Evolutionary conservation across 176 grass and related monocot genomes (phyloP), one percentile per base, ranked within the genome.

Genomic region (Rhipidocladum racemiflorum): DNA sequence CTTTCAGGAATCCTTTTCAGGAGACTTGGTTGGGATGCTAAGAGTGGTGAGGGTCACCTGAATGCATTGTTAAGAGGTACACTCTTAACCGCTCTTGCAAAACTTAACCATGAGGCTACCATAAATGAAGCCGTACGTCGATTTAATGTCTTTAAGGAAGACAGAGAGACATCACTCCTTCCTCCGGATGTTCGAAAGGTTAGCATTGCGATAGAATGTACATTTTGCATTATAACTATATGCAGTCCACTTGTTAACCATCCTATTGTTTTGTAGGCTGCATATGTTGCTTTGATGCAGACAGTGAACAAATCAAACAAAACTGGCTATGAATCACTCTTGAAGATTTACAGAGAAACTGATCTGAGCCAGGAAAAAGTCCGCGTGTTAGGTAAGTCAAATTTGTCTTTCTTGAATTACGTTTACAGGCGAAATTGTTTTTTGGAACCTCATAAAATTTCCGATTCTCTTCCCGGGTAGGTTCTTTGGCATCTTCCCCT

Each of bases 361-460:
- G 95, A 98, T 89, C 84, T 98, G 39, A 91, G 90, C 78, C 95
- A 98, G 90, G 95, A 98, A 84, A 98, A 98, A 95, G 88, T 89
- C 71, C 90, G 90, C 34, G 83, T 98, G 40, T 88, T 98, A 90
- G 84, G 95, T 91, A 86, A 72, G 40, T 79, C 23, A 57, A 72
- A 68, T 76, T 49, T 84, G 0, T 17, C 18, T 44, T 57, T 34
- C 4, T 29, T 3, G 42, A 44, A 43, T 9, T 4, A 61, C 29
- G 61, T 78, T 46, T 68, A 65, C 16, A 81, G 5, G 15, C 63
- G 40, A 70, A 11, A 12, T 20, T 51, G 14, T 88, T 69, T 69
- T 40, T 63, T 65, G 32, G 54, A 24, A 69, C 25, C 49, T 75
- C n/a, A 56, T 45, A n/a, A 49, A 35, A 39, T 55, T 65, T 82